These are phyloP conservation scores for Arthrobotrys pseudoclavata DNA, from an alignment of 2,329 filamentous ascomycete species.

Conservation along the genomic window DNA sequence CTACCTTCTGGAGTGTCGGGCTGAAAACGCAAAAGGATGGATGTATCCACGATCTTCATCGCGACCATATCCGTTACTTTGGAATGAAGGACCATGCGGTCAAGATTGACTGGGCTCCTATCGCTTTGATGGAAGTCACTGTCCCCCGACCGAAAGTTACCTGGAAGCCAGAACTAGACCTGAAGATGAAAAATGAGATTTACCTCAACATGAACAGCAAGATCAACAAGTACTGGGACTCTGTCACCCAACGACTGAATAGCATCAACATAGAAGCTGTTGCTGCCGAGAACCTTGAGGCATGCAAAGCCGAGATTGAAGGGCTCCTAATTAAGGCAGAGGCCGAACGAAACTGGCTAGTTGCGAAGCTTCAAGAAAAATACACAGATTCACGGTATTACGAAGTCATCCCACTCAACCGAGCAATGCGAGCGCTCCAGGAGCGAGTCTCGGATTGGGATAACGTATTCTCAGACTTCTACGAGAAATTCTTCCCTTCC, in stretches of 20 bases:
- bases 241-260: conserved; percentile 84
- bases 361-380: conserved; percentile 84
- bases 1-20: conserved; percentile 94
- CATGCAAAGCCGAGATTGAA: conserved; percentile 86
- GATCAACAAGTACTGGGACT: conserved; percentile 87
- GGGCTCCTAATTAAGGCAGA: conserved; percentile 81
- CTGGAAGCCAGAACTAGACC: conserved; percentile 96
- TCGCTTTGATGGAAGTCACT: conserved; percentile 92
- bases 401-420: conserved; percentile 93
- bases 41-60: conserved; percentile 92
- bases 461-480: conserved; percentile 87
- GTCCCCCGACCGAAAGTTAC: conserved; percentile 91
- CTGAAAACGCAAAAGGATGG: conserved; percentile 80
- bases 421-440: conserved; percentile 87
- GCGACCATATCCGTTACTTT: conserved; percentile 93
- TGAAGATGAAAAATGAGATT: conserved; percentile 92
- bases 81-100: conserved; percentile 87
- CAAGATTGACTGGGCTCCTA: conserved; percentile 90
- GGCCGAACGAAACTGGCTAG: conserved; percentile 82
- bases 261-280: conserved; percentile 94
- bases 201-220: conserved; percentile 84
- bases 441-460: conserved; percentile 97
- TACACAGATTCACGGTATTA: conserved; percentile 97
- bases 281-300: conserved; percentile 84
- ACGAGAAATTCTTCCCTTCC: conserved; percentile 89